A percentile compares a stretch with the other conserved stretches of the same genome.
phyloP scores from a whole-genome alignment of 805 yeast genomes.

The Wickerhamomyces sydowiorum region DNA sequence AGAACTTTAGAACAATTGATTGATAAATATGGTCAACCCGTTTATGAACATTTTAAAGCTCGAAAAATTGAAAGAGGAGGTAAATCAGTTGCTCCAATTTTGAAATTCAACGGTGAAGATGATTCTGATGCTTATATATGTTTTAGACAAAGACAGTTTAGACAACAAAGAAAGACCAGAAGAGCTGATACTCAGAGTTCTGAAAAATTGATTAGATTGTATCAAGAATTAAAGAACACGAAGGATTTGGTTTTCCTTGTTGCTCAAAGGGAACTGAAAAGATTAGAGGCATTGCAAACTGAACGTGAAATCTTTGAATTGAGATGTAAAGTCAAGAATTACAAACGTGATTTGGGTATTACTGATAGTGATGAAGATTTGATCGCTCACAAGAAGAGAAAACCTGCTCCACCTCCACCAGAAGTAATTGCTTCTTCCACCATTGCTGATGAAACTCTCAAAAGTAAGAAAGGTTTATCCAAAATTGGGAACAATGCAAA shows the following conservation, averaged over 20 bases:
- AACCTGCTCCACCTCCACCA: conserved; percentile 21
- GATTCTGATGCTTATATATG: conserved; percentile 93
- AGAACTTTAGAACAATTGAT: conserved; percentile 45
- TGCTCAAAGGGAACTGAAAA: conserved; percentile 66
- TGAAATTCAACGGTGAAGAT: conserved; percentile 82
- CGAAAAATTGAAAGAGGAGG: conserved; percentile 72
- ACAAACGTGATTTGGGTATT: conserved; percentile 71
- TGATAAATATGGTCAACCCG: conserved; percentile 52
- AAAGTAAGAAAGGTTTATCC: conserved; percentile 15
- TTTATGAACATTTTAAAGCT: conserved; percentile 78
- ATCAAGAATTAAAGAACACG: conserved; percentile 73
- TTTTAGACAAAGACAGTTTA: conserved; percentile 89
- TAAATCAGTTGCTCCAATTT: conserved; percentile 60
- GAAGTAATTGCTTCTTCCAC: conserved; percentile 1
- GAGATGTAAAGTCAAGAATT: conserved; percentile 62
- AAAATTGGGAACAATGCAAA: conserved; percentile 12
- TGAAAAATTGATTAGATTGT: conserved; percentile 70
- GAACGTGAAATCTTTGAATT: conserved; percentile 68
- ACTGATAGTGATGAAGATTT: conserved; percentile 83
- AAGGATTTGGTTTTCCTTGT: conserved; percentile 61
- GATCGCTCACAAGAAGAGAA: conserved; percentile 70
- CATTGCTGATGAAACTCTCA: conserved; percentile 6
- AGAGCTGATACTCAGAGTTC: conserved; percentile 89
- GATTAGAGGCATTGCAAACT: conserved; percentile 52
- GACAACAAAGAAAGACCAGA: conserved; percentile 94